phyloP scores from a whole-genome alignment of 2,329 filamentous ascomycete genomes.

The Fusarium agapanthi region DNA sequence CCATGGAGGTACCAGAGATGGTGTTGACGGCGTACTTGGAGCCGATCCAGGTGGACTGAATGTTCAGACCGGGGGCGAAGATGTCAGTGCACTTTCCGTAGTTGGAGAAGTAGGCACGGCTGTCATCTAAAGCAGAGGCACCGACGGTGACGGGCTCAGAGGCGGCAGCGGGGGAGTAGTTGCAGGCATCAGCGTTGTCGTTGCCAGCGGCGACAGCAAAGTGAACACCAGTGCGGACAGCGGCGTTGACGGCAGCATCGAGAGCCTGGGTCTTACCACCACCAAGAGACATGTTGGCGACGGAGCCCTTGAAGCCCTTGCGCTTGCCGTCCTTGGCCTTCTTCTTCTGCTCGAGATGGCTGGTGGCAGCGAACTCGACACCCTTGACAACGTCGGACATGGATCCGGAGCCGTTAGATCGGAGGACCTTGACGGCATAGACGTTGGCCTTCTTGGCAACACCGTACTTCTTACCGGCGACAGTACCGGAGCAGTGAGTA shows the following conservation, averaged over 20 bases:
- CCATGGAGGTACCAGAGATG: slow-evolving; percentile 99
- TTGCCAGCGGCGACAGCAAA: slow-evolving; percentile 98
- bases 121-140: slow-evolving; percentile 90
- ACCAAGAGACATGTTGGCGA: slow-evolving; percentile 99
- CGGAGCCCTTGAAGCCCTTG: slow-evolving; percentile 98
- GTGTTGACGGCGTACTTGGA: slow-evolving; percentile 97
- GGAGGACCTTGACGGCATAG: slow-evolving; percentile 97
- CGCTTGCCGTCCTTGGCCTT: slow-evolving; percentile 85
- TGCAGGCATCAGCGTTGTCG: slow-evolving; percentile 98
- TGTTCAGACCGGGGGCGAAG: slow-evolving; percentile 96
- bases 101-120: slow-evolving; percentile 99
- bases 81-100: slow-evolving; percentile 99
- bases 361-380: slow-evolving; percentile 90
- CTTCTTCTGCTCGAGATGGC: slow-evolving; percentile 79
- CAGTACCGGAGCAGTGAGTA: slow-evolving; percentile 98
- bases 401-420: slow-evolving; percentile 95
- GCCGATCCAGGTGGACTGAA: slow-evolving; percentile 98
- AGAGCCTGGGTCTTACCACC: slow-evolving; percentile 95
- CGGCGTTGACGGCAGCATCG: slow-evolving; percentile 92
- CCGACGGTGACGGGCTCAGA: slow-evolving; percentile 93
- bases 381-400: slow-evolving; percentile 99
- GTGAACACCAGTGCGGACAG: slow-evolving; percentile 90
- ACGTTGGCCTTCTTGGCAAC: slow-evolving; percentile 98
- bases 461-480: slow-evolving; percentile 98
- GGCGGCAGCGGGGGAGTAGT: slow-evolving; percentile 96